Evolutionary conservation across 2,329 filamentous ascomycete species (phyloP).

Genomic region (Alternaria hordeiaustralica): DNA sequence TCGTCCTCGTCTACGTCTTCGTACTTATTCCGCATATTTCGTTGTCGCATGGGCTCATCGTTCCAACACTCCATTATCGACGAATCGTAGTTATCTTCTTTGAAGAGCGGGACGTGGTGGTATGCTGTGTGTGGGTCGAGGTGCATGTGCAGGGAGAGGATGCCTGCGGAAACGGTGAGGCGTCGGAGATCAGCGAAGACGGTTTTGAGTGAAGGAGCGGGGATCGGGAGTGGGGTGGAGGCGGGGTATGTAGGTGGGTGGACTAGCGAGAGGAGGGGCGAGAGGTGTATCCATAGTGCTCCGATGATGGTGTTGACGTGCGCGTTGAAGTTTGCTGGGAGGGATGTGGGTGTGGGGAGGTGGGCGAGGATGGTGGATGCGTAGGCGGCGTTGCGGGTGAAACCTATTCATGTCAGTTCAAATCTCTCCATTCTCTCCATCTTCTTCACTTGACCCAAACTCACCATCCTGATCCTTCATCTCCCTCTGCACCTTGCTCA

Average conservation of each 20-base stretch:
- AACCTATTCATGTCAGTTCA: constrained; percentile 14
- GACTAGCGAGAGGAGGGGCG: constrained; percentile 22
- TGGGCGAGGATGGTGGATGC: constrained; percentile 12
- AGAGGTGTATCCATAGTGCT: constrained; percentile 29
- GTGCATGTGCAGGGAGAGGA: constrained; percentile 35
- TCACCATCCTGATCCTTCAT: constrained; percentile 31
- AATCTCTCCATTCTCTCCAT: constrained; percentile 12
- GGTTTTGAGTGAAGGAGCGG: neutral
- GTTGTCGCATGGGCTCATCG: constrained; percentile 5
- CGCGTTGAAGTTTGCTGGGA: constrained; percentile 30
- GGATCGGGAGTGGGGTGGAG: neutral
- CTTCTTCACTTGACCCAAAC: constrained; percentile 23
- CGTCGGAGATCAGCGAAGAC: constrained; percentile 10
- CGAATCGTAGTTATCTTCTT: constrained; percentile 30
- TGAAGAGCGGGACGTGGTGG: constrained; percentile 31
- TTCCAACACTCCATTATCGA: constrained; percentile 34
- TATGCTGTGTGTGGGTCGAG: constrained; percentile 36
- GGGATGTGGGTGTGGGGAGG: neutral
- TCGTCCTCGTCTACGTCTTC: neutral
- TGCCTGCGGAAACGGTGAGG: constrained; percentile 24
- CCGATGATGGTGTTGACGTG: constrained; percentile 26
- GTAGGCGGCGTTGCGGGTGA: constrained; percentile 25
- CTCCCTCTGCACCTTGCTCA: constrained; percentile 11
- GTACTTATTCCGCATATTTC: constrained; percentile 1
- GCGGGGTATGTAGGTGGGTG: neutral